phyloP scores from a whole-genome alignment of 306 rosid genomes.

The Mucuna pruriens region DNA sequence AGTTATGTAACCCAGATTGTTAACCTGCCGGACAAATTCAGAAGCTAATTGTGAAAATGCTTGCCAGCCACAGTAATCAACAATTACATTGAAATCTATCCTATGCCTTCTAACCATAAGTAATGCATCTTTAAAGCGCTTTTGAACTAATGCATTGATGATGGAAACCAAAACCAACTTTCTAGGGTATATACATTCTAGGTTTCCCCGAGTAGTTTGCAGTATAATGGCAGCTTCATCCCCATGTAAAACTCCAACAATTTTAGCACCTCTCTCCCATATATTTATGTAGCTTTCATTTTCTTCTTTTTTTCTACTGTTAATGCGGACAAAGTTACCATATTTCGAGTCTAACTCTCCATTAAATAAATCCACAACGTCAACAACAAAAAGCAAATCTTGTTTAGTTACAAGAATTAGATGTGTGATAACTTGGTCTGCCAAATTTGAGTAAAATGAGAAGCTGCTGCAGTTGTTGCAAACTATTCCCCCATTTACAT shows the following conservation, averaged over 20 bases:
- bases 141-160: slow-evolving; percentile 74
- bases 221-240: slow-evolving; percentile 82
- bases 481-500: slow-evolving; percentile 62
- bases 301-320: slow-evolving; percentile 56
- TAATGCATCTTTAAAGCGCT: slow-evolving; percentile 84
- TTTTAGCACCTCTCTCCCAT: slow-evolving; percentile 97
- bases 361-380: slow-evolving; percentile 61
- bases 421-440: slow-evolving; percentile 76
- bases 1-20: slow-evolving; percentile 83
- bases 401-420: slow-evolving; percentile 78
- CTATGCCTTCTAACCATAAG: slow-evolving; percentile 95
- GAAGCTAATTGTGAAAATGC: slow-evolving; percentile 77
- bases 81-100: slow-evolving; percentile 90
- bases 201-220: slow-evolving; percentile 88
- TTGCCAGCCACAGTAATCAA: slow-evolving; percentile 82
- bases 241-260: slow-evolving; percentile 86
- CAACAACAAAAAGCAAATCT: slow-evolving; percentile 84
- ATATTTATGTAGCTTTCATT: slow-evolving; percentile 63
- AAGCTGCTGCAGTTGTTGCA: slow-evolving; percentile 91
- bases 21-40: slow-evolving; percentile 85
- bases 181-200: slow-evolving; percentile 89
- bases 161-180: slow-evolving; percentile 87
- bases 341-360: slow-evolving; percentile 65
- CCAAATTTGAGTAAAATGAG: slow-evolving; percentile 85
- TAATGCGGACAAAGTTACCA: slow-evolving; percentile 54